Evolutionary conservation across 1,139 yeast species (phyloP).

Genomic region (Sugiyamaella paludigena): DNA sequence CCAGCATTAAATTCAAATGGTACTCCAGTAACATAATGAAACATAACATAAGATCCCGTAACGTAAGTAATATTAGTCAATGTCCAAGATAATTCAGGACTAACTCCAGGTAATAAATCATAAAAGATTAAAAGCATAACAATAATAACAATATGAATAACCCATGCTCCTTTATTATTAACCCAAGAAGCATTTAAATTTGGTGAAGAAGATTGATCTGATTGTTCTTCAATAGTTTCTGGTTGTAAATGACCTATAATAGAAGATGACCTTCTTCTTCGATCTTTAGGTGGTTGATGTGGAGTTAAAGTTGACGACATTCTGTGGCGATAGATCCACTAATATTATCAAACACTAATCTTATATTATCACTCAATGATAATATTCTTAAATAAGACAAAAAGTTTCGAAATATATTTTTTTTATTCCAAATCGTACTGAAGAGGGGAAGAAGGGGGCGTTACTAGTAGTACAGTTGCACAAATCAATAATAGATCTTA

Average conservation of each 20-base stretch:
- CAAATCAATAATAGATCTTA: too few relatives aligned
- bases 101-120: conserved; percentile 72
- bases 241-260: conserved; percentile 83
- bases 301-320: conserved; percentile 8
- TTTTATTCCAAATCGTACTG: too few relatives aligned
- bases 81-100: conserved; percentile 90
- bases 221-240: conserved; percentile 86
- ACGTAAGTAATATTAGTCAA: conserved; percentile 86
- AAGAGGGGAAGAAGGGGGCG: too few relatives aligned
- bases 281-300: conserved; percentile 11
- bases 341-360: too few relatives aligned
- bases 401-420: too few relatives aligned
- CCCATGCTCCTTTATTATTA: conserved; percentile 87
- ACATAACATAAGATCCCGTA: conserved; percentile 91
- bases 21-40: conserved; percentile 93
- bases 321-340: too few relatives aligned
- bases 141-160: conserved; percentile 82
- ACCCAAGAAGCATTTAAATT: conserved; percentile 97
- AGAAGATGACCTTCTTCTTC: conserved; percentile 57
- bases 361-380: too few relatives aligned
- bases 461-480: too few relatives aligned
- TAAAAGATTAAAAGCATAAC: conserved; percentile 68
- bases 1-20: conserved; percentile 97
- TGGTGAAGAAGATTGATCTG: conserved; percentile 85
- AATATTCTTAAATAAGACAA: too few relatives aligned